Evolutionary conservation across 495 filamentous ascomycete genomes (phyloP), one percentile per base, ranked within the genome.

Genomic region (Stereocaulon alpinum): DNA sequence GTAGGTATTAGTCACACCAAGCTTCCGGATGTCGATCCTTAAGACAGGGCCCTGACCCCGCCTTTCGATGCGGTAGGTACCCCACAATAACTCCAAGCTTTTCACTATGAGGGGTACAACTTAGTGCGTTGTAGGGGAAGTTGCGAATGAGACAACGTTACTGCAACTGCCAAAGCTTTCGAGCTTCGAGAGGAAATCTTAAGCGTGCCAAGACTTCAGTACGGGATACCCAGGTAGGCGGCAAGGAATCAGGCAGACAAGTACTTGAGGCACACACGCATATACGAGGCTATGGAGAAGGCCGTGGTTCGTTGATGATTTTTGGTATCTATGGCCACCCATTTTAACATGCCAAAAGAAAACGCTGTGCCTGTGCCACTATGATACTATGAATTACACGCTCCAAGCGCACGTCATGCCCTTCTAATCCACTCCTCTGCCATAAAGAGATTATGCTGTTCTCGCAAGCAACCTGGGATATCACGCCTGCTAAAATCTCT

Each of bases 381-480:
- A 37, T 57, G 32, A 55, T 42, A 41, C 48, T 12, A 47, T 48
- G 18, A 27, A 58, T 58, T 34, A 59, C 47, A 51, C 45, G 52
- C 52, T 34, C 37, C 52, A 55, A 55, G 56, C 56, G 41, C 43
- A 45, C 40, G 55, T 40, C 48, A 51, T 58, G 37, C 32, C 44
- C n/a, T 43, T 49, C 44, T 50, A 32, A 40, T 48, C 45, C 45
- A 58, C 32, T 34, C 34, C 27, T 32, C 10, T 58, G 34, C 34
- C 56, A 58, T 41, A 30, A 41, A 41, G 3, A 22, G 41, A 55
- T 41, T 51, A 59, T 59, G 47, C 47, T 40, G 9, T 4, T 18
- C 1, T 18, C 20, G 47, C 56, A 40, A 42, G 37, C 56, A 42
- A 59, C 14, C 27, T 32, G 45, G 17, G 47, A 58, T 40, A 58